Percentiles rank a stretch among this genome's conserved stretches.
Evolutionary conservation across 495 filamentous ascomycete genomes (phyloP).

Genomic region (Tetracladium marchalianum): DNA sequence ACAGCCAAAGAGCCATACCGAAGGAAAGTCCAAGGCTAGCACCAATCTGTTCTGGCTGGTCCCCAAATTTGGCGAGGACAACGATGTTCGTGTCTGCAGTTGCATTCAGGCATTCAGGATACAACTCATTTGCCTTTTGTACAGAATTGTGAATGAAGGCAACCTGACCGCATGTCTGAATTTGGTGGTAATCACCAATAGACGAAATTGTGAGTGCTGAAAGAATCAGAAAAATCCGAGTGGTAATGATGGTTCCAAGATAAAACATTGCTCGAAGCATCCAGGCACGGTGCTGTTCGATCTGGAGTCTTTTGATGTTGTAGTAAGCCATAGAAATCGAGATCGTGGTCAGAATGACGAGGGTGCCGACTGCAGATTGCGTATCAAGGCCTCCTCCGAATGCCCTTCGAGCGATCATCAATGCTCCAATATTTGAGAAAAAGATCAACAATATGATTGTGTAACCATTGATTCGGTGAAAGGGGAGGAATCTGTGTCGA

Average conservation of each 20-base stretch:
- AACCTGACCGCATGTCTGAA: conserved; percentile 34
- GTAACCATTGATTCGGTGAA: conserved; percentile 48
- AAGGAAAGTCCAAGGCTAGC: conserved; percentile 31
- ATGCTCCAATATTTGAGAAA: conserved; percentile 26
- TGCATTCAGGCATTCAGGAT: conserved; percentile 30
- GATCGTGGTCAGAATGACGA: conserved; percentile 27
- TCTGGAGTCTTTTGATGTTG: conserved; percentile 41
- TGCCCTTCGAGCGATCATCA: conserved; percentile 32
- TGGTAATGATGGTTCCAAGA: conserved; percentile 37
- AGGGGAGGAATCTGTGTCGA: conserved; percentile 31
- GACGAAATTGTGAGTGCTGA: conserved; percentile 23
- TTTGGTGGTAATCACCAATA: conserved; percentile 24
- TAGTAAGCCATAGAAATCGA: conserved; percentile 30
- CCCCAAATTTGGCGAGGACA: conserved; percentile 23
- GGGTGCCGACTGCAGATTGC: conserved; percentile 24
- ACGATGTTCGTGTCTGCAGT: conserved; percentile 17
- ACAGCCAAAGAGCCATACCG: conserved; percentile 33
- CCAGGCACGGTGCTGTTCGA: conserved; percentile 47
- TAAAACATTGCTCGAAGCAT: conserved; percentile 41
- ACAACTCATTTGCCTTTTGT: conserved; percentile 11
- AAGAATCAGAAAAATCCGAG: conserved; percentile 31
- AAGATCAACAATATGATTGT: conserved; percentile 29
- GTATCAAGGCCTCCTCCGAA: conserved; percentile 36
- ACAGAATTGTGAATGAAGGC: conserved; percentile 16
- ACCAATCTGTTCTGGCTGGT: conserved; percentile 22